Percentiles rank a stretch among this genome's conserved stretches.
Conservation (phyloP, 371 early-diverging fungal species). For the Zychaea mexicana region DNA sequence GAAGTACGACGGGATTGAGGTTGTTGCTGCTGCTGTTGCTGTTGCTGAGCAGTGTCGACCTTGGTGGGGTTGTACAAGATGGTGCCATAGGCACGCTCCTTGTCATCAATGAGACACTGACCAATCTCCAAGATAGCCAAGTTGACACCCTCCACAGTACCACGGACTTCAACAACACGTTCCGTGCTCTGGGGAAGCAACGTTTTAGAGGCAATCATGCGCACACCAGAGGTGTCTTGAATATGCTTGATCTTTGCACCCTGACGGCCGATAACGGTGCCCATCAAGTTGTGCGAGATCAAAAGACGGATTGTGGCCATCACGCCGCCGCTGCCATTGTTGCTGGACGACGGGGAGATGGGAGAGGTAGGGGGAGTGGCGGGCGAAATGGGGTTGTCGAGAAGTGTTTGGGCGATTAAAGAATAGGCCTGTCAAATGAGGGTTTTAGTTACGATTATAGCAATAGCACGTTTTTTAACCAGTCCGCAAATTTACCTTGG, state of each 20-base stretch:
- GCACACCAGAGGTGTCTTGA: constrained; percentile 80
- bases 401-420: constrained; percentile 76
- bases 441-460: background rate
- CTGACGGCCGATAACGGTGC: constrained; percentile 86
- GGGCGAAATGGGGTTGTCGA: constrained; percentile 62
- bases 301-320: constrained; percentile 67
- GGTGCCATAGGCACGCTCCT: constrained; percentile 52
- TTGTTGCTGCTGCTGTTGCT: constrained; percentile 11
- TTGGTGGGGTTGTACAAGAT: constrained; percentile 53
- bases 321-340: constrained; percentile 5
- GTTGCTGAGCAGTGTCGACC: constrained; percentile 15
- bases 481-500: constrained; percentile 51
- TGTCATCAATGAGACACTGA: constrained; percentile 49
- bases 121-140: constrained; percentile 76
- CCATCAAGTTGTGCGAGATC: constrained; percentile 86
- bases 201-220: constrained; percentile 85
- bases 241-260: constrained; percentile 88
- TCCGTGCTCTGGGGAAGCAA: constrained; percentile 87
- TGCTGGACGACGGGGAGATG: constrained; percentile 5
- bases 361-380: constrained; percentile 38
- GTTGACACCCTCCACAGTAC: constrained; percentile 72
- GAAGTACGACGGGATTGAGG: constrained; percentile 20
- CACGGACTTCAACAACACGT: constrained; percentile 83
- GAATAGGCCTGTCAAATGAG: constrained; percentile 22
- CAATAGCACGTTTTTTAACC: background rate